A percentile compares a stretch with the other conserved stretches of the same genome.
phyloP scores from a whole-genome alignment of 2,329 filamentous ascomycete genomes.

The Microsporum canis region DNA sequence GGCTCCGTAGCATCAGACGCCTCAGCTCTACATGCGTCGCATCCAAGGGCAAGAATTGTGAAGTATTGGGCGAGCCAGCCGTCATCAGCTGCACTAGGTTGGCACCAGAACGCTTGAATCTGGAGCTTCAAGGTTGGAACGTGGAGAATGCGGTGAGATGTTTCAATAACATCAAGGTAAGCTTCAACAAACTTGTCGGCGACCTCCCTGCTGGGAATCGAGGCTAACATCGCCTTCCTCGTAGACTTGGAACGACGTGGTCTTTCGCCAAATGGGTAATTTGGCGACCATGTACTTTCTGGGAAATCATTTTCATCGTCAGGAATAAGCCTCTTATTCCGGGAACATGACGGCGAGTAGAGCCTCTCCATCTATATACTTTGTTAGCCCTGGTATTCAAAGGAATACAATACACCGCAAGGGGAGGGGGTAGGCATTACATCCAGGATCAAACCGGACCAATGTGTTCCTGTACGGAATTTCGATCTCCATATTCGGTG shows the following conservation, averaged over 20 bases:
- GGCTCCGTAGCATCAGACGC: neutral
- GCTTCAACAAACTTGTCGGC: constrained; percentile 41
- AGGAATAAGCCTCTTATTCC: neutral
- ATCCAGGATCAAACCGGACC: constrained; percentile 8
- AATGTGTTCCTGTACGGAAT: constrained; percentile 9
- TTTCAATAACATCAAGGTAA: constrained; percentile 47
- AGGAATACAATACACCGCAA: too few species aligned
- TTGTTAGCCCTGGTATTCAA: neutral
- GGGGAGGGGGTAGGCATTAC: neutral
- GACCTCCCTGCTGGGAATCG: constrained; percentile 5
- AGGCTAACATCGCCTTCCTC: constrained; percentile 11
- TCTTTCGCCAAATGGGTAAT: neutral
- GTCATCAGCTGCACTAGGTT: constrained; percentile 10
- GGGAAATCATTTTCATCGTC: neutral
- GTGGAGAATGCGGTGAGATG: constrained; percentile 46
- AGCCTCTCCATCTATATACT: constrained; percentile 10
- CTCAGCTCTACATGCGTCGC: neutral
- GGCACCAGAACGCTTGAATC: constrained; percentile 44
- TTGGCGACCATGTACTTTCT: neutral
- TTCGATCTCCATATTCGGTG: constrained; percentile 10
- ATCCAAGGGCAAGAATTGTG: constrained; percentile 15
- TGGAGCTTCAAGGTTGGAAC: constrained; percentile 44
- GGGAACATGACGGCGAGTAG: constrained; percentile 12
- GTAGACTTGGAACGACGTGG: constrained; percentile 2
- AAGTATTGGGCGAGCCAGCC: constrained; percentile 15